Evolutionary conservation across 805 yeast genomes (phyloP).

Genomic region (Ogataea pini): DNA sequence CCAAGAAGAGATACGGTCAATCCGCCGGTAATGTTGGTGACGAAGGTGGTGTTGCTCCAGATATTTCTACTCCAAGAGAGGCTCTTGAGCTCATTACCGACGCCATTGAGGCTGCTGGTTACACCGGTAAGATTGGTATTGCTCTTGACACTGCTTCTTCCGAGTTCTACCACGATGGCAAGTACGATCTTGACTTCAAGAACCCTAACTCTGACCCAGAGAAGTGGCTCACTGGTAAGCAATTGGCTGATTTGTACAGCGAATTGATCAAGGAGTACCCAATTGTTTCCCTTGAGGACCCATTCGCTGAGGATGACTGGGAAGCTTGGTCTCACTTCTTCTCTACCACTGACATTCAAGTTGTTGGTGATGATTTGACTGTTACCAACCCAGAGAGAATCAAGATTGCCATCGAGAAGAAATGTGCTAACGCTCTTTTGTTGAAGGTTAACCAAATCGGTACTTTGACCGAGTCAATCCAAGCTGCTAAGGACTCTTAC

Average conservation of each 20-base stretch:
- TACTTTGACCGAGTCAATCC: conserved; percentile 91
- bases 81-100: conserved; percentile 91
- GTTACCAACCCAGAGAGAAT: conserved; percentile 97
- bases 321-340: conserved; percentile 93
- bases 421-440: conserved; percentile 91
- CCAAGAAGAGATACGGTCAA: conserved; percentile 95
- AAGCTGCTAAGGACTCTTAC: conserved; percentile 94
- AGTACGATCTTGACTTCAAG: conserved; percentile 98
- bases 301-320: conserved; percentile 99
- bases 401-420: conserved; percentile 93
- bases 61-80: conserved; percentile 91
- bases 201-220: conserved; percentile 89
- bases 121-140: conserved; percentile 87
- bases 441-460: conserved; percentile 99
- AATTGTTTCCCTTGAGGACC: conserved; percentile 97
- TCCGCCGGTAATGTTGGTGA: conserved; percentile 99
- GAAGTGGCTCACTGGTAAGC: conserved; percentile 86
- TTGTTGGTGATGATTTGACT: conserved; percentile 97
- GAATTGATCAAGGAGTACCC: conserved; percentile 86
- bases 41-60: conserved; percentile 99
- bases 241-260: conserved; percentile 83
- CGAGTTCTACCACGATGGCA: conserved; percentile 95
- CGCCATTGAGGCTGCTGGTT: conserved; percentile 93
- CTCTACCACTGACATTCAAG: conserved; percentile 74
- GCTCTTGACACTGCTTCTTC: conserved; percentile 97